These are phyloP conservation scores for Chlamydomonas asymmetrica DNA, from an alignment of 139 green algal genomes.

Conservation along the genomic window DNA sequence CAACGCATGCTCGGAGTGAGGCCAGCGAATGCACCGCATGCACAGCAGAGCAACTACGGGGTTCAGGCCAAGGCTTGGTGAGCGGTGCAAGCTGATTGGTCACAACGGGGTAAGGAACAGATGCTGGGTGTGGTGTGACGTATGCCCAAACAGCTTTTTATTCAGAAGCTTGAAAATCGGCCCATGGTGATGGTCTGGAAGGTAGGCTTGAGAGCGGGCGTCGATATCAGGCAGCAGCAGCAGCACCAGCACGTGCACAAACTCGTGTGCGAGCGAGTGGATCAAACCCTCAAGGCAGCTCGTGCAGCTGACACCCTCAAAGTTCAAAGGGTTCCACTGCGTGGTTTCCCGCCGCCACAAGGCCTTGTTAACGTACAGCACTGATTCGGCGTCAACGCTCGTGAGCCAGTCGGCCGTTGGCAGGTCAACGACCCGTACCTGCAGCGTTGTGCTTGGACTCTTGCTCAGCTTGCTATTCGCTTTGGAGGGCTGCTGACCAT, in stretches of 20 bases:
- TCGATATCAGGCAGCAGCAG: constrained; percentile 22
- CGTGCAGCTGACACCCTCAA: constrained; percentile 19
- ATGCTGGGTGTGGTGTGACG: constrained; percentile 2
- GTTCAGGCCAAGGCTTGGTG: too few relatives aligned
- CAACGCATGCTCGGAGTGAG: too few relatives aligned
- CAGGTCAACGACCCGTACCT: neutral
- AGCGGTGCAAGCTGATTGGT: too few relatives aligned
- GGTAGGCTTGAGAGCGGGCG: constrained; percentile 6
- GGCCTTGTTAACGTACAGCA: neutral
- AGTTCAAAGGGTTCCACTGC: constrained; percentile 4
- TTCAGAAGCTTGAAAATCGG: constrained; percentile 37
- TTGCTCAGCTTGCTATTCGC: neutral
- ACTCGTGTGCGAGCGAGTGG: neutral
- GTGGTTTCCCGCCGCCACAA: constrained; percentile 1
- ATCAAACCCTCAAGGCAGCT: too few relatives aligned
- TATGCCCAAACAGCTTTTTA: constrained; percentile 23
- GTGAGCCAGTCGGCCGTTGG: constrained; percentile 7
- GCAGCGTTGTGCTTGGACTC: neutral
- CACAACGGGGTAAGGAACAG: too few relatives aligned
- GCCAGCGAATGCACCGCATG: too few relatives aligned
- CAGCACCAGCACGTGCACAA: constrained; percentile 18
- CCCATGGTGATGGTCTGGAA: constrained; percentile 22
- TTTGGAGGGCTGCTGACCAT: neutral
- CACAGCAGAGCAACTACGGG: too few relatives aligned
- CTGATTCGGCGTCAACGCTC: constrained; percentile 9